Evolutionary conservation across 805 yeast genomes (phyloP), one percentile per base, ranked within the genome.

Genomic region (Kazachstania taianensis): DNA sequence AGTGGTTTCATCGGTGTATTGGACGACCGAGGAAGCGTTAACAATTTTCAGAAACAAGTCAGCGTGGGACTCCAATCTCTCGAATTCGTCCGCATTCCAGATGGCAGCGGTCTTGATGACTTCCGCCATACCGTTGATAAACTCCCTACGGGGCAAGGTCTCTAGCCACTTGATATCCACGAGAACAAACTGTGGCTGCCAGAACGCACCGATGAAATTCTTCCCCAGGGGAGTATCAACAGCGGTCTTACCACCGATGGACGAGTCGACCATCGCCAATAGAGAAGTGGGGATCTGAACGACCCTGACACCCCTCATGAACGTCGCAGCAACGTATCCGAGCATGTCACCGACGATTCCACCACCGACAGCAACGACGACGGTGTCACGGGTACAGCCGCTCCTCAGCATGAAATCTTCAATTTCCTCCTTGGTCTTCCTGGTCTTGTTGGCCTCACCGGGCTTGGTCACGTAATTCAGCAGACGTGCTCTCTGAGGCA

Each of bases 261-360:
- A 84, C 8, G 96, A 86, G 59, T 92, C 98, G 23, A 92, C 98
- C 98, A 92, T 92, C 7, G 98, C 80, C 43, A 92, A 69, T 44
- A 92, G 63, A 23, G 95, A 82, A 5, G 98, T 92, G 38, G 98
- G 98, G 20, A 92, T 70, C 60, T 92, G 98, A 30, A 86, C 78
- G 39, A 86, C 85, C 43, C 95, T 72, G 7, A 92, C 94, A 39
- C 98, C 98, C 57, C 98, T 74, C 98, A 92, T 92, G 59, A 92
- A 92, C 2, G 98, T 92, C 22, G 98, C 89, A n/a, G 98, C 98
- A 28, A 92, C 97, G 57, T 76, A 92, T 4, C 98, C 98, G 46
- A 89, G 83, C 98, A 92, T 89, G 56, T 92, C 98, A 41, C 98
- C 98, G 59, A 92, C 89, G 35, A 92, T 94, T 49, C 98, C 98